Evolutionary conservation across 148 eudicot genomes (phyloP).

Genomic region (Fagopyrum esculentum): DNA sequence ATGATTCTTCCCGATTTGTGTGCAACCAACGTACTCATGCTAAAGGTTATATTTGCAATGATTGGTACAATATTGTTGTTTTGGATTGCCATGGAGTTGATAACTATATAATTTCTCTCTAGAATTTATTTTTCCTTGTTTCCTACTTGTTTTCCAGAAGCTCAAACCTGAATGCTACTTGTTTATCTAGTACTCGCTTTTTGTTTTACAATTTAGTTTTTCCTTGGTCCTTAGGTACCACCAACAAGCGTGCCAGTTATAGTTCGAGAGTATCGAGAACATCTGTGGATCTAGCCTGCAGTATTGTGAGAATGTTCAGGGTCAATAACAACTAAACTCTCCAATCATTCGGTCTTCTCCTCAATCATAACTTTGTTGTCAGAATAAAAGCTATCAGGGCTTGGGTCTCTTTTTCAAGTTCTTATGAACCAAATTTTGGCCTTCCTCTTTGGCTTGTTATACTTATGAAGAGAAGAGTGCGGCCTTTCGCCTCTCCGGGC

Average conservation of each 20-base stretch:
- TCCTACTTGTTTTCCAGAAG: not conserved
- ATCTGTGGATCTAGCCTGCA: slow-evolving; percentile 43
- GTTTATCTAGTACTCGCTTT: not conserved
- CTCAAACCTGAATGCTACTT: not conserved
- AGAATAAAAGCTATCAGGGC: slow-evolving; percentile 1
- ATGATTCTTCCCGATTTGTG: not conserved
- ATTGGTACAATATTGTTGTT: no score
- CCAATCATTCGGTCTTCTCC: not conserved
- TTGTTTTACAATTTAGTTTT: not conserved
- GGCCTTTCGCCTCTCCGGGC: slow-evolving; percentile 12
- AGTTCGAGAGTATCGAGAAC: slow-evolving; percentile 77
- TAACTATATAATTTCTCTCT: not conserved
- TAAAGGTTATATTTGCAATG: not conserved
- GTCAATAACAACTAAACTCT: not conserved
- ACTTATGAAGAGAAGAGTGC: slow-evolving; percentile 10
- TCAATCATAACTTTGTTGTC: not conserved
- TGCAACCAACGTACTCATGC: not conserved
- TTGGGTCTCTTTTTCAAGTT: not conserved
- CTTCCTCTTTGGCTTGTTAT: slow-evolving; percentile 4
- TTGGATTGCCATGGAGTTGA: not conserved
- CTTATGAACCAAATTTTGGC: slow-evolving; percentile 7
- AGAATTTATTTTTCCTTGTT: not conserved
- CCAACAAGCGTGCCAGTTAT: slow-evolving; percentile 92
- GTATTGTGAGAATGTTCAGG: not conserved
- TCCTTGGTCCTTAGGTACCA: slow-evolving; percentile 46